Conservation (phyloP, 306 rosid genomes). For the Acacia acuminata region DNA sequence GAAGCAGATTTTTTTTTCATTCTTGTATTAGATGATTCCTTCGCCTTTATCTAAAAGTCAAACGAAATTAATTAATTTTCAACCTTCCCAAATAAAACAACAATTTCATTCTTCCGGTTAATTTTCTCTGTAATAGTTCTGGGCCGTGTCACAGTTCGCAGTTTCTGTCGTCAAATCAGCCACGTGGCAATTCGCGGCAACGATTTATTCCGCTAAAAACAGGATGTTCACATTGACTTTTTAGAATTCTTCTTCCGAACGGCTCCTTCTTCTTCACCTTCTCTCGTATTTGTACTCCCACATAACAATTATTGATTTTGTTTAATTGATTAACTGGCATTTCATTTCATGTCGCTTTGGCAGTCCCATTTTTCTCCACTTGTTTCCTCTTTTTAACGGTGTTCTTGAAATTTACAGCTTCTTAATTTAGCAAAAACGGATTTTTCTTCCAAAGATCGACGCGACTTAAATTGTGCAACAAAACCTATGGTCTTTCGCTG, state of each 20-base stretch:
- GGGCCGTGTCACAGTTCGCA: not conserved
- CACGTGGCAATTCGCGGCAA: not conserved
- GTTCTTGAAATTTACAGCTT: not conserved
- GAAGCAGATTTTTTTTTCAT: not conserved
- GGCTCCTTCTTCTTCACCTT: not conserved
- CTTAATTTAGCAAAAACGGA: not conserved
- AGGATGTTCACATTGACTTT: not conserved
- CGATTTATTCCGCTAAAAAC: not conserved
- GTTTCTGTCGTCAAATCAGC: not conserved
- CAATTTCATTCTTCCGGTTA: not conserved
- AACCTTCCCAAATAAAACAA: not conserved
- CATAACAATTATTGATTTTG: not conserved
- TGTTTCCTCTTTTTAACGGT: not conserved
- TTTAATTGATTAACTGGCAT: not conserved
- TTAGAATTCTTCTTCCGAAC: not conserved
- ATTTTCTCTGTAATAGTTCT: not conserved
- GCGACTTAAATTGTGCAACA: constrained; percentile 14
- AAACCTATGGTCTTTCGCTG: not conserved
- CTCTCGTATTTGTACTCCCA: not conserved
- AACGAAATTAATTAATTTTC: not conserved
- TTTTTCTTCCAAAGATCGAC: not conserved
- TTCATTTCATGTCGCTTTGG: not conserved
- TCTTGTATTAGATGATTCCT: not conserved
- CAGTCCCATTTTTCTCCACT: not conserved
- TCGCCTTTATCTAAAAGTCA: not conserved